Evolutionary conservation across 2,329 filamentous ascomycete genomes (phyloP).

Genomic region (Zymoseptoria ardabiliae): DNA sequence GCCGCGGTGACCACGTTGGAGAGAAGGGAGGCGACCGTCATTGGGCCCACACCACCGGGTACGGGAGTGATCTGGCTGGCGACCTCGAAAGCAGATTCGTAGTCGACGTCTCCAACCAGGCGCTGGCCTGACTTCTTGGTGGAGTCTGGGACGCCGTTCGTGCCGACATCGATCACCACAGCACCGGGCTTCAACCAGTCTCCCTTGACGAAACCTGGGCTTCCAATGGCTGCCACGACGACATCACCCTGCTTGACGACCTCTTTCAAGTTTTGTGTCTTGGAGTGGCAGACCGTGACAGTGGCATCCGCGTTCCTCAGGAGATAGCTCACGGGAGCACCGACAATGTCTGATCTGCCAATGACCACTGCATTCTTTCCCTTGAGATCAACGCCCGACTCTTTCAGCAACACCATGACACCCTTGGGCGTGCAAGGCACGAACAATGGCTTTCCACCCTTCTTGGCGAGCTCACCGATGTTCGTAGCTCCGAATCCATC

Average conservation of each 20-base stretch:
- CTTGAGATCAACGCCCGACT: slow-evolving; percentile 71
- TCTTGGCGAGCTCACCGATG: slow-evolving; percentile 95
- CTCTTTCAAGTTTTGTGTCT: slow-evolving; percentile 64
- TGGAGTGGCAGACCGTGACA: slow-evolving; percentile 92
- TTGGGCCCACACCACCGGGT: slow-evolving; percentile 91
- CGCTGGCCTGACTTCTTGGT: slow-evolving; percentile 88
- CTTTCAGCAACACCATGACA: slow-evolving; percentile 84
- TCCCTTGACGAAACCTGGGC: slow-evolving; percentile 80
- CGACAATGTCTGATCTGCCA: slow-evolving; percentile 93
- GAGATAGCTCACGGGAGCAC: slow-evolving; percentile 91
- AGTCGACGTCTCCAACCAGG: slow-evolving; percentile 93
- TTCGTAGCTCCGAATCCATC: slow-evolving; percentile 92
- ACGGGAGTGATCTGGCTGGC: slow-evolving; percentile 94
- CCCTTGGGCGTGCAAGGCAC: slow-evolving; percentile 94
- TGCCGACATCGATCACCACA: slow-evolving; percentile 97
- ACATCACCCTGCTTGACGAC: slow-evolving; percentile 81
- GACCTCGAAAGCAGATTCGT: slow-evolving; percentile 71
- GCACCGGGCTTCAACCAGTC: slow-evolving; percentile 91
- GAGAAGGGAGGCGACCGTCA: slow-evolving; percentile 97
- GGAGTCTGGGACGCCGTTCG: slow-evolving; percentile 85
- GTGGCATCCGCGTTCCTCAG: slow-evolving; percentile 94
- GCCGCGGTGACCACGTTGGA: slow-evolving; percentile 91
- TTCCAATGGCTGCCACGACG: slow-evolving; percentile 83
- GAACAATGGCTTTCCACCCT: slow-evolving; percentile 82
- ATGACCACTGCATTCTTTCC: slow-evolving; percentile 94